phyloP scores from a whole-genome alignment of 768 basidiomycete species.

The Hemileccinum rubropunctum region DNA sequence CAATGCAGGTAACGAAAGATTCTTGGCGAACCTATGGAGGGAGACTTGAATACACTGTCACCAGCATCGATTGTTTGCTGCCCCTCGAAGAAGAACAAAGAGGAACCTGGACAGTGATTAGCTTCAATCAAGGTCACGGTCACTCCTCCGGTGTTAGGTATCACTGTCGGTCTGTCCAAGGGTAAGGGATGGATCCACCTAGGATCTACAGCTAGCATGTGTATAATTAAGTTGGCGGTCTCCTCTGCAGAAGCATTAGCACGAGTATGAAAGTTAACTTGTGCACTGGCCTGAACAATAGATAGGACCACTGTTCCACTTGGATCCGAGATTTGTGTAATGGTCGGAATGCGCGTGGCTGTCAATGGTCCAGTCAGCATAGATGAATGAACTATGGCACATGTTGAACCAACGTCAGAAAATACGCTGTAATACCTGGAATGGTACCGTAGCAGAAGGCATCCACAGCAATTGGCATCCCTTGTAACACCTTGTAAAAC shows the following conservation, averaged over 20 bases:
- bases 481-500: conserved; percentile 93
- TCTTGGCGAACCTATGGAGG: conserved; percentile 63
- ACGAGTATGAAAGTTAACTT: neutral
- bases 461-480: conserved; percentile 98
- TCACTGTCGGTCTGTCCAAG: conserved; percentile 66
- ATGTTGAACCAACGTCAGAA: conserved; percentile 63
- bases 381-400: neutral
- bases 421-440: conserved; percentile 86
- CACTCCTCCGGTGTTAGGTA: conserved; percentile 85
- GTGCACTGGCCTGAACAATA: conserved; percentile 72
- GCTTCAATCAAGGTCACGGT: conserved; percentile 94
- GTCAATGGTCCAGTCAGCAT: conserved; percentile 10
- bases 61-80: conserved; percentile 86
- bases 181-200: conserved; percentile 90
- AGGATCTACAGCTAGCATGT: conserved; percentile 85
- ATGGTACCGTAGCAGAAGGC: conserved; percentile 94
- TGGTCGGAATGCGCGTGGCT: conserved; percentile 98
- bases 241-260: conserved; percentile 41
- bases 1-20: conserved; percentile 92
- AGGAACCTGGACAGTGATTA: conserved; percentile 98
- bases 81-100: conserved; percentile 92
- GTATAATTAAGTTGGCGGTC: conserved; percentile 88
- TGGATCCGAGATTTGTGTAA: conserved; percentile 86
- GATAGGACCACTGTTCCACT: conserved; percentile 89
- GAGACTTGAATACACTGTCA: conserved; percentile 72